phyloP scores from a whole-genome alignment of 768 basidiomycete genomes.

The Boletus rubropictus region DNA sequence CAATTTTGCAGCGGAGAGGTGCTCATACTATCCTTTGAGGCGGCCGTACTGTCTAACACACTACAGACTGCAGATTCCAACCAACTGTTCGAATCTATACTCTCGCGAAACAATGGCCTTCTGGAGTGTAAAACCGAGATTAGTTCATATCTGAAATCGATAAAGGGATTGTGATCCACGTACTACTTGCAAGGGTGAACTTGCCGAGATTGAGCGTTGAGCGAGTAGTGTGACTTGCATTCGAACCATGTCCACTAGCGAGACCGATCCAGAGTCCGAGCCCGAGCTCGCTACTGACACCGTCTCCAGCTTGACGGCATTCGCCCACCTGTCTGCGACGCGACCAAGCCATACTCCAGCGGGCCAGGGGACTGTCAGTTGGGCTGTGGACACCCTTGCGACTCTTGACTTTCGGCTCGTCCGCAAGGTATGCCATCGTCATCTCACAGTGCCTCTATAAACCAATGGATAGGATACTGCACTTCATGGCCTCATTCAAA shows the following conservation, averaged over 20 bases:
- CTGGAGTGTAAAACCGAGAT: constrained; percentile 54
- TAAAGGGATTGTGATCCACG: constrained; percentile 42
- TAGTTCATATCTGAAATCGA: constrained; percentile 51
- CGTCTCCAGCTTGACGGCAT: constrained; percentile 15
- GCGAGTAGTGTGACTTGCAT: not conserved
- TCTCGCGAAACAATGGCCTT: constrained; percentile 49
- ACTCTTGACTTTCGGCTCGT: constrained; percentile 28
- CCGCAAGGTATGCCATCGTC: constrained; percentile 20
- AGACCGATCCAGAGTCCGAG: constrained; percentile 59
- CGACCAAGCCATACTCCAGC: not conserved
- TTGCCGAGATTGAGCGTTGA: not conserved
- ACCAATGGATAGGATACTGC: constrained; percentile 27
- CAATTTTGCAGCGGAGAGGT: constrained; percentile 65
- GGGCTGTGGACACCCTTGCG: constrained; percentile 22
- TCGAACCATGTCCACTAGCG: constrained; percentile 36
- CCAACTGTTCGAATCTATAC: constrained; percentile 53
- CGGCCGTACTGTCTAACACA: constrained; percentile 7
- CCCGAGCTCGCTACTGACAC: constrained; percentile 11
- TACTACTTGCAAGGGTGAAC: constrained; percentile 1
- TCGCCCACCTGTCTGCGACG: constrained; percentile 15
- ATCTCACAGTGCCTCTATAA: not conserved
- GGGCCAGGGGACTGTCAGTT: constrained; percentile 12
- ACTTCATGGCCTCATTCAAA: constrained; percentile 31
- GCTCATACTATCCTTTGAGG: constrained; percentile 17
- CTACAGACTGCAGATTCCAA: constrained; percentile 54